These are phyloP conservation scores for Fusarium hainanense DNA, from an alignment of 2,329 filamentous ascomycete species.

Conservation along the genomic window DNA sequence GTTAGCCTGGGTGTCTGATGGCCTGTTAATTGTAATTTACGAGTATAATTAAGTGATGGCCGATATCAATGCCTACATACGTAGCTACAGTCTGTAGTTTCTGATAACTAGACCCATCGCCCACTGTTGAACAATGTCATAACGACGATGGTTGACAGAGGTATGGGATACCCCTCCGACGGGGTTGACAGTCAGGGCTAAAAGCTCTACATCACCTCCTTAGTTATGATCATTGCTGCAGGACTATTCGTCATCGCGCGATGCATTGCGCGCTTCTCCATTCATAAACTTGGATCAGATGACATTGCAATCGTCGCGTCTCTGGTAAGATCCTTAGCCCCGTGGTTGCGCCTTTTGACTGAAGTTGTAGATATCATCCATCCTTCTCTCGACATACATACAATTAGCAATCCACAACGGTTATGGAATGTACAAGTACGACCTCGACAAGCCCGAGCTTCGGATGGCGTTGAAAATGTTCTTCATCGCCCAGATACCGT, in stretches of 20 bases:
- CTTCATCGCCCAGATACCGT: constrained; percentile 1
- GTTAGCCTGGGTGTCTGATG: background rate
- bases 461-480: background rate
- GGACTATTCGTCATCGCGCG: background rate
- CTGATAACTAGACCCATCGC: background rate
- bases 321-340: background rate
- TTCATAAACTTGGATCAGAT: background rate
- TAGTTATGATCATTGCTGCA: background rate
- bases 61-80: background rate
- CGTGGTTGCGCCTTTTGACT: fast-evolving
- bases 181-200: background rate
- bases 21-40: background rate
- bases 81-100: background rate
- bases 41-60: background rate
- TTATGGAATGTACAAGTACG: background rate
- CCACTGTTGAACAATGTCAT: background rate
- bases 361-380: background rate
- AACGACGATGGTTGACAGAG: background rate
- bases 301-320: background rate
- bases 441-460: background rate
- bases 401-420: background rate
- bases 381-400: background rate
- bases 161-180: background rate
- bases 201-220: background rate
- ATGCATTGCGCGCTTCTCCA: background rate